Evolutionary conservation across 2,329 filamentous ascomycete species (phyloP).

Genomic region (Penicillium psychrosexuale): DNA sequence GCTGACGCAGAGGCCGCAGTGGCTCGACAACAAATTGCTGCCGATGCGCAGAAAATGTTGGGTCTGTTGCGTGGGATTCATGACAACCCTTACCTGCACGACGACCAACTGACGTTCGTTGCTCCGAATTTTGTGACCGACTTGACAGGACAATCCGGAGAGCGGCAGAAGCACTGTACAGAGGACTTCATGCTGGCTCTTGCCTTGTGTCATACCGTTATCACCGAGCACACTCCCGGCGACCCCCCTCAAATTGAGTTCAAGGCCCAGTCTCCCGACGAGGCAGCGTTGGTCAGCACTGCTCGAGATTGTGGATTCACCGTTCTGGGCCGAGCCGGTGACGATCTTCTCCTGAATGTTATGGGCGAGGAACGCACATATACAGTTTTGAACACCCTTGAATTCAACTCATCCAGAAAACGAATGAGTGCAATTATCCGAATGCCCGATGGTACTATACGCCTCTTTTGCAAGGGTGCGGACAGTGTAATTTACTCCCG

Average conservation of each 20-base stretch:
- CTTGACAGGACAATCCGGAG: constrained; percentile 70
- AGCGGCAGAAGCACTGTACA: constrained; percentile 72
- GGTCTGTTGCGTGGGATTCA: constrained; percentile 69
- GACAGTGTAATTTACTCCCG: constrained; percentile 97
- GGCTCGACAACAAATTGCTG: constrained; percentile 73
- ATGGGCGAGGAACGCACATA: constrained; percentile 83
- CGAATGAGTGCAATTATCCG: constrained; percentile 96
- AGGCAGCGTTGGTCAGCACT: constrained; percentile 89
- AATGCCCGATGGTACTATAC: constrained; percentile 86
- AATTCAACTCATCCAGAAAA: constrained; percentile 96
- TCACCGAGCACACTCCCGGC: constrained; percentile 84
- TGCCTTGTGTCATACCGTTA: constrained; percentile 94
- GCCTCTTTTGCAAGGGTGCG: constrained; percentile 94
- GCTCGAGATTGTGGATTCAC: constrained; percentile 95
- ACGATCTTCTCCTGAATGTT: constrained; percentile 81
- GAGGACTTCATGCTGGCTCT: constrained; percentile 92
- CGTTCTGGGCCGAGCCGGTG: constrained; percentile 73
- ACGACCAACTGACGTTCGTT: constrained; percentile 87
- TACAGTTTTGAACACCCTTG: constrained; percentile 85
- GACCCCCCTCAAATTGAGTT: constrained; percentile 88
- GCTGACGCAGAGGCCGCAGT: constrained; percentile 74
- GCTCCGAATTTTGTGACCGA: constrained; percentile 86
- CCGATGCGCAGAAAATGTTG: constrained; percentile 71
- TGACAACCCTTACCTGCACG: constrained; percentile 85
- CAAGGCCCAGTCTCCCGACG: constrained; percentile 95